Evolutionary conservation across 805 yeast species (phyloP).

Genomic region (Ogataea kodamae): DNA sequence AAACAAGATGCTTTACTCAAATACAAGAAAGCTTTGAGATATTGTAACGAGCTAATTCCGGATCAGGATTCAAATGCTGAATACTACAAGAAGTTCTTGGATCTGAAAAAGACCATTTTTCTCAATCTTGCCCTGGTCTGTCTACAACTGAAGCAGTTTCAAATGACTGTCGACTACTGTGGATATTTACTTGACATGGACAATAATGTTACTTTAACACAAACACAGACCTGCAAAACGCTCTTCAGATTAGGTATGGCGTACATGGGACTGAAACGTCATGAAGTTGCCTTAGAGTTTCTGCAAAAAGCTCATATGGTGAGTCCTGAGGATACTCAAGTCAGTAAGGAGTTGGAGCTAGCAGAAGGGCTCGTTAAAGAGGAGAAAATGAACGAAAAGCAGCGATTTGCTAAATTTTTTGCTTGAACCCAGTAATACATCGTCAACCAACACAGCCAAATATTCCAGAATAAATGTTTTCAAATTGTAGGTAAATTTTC

Average conservation of each 20-base stretch:
- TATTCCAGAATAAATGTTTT: slow-evolving; percentile 9
- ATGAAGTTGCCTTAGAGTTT: slow-evolving; percentile 46
- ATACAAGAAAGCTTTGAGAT: slow-evolving; percentile 62
- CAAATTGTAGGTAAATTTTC: slow-evolving; percentile 5
- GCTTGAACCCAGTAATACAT: slow-evolving; percentile 14
- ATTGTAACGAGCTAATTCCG: slow-evolving; percentile 69
- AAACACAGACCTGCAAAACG: slow-evolving; percentile 26
- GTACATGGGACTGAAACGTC: slow-evolving; percentile 40
- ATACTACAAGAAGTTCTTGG: slow-evolving; percentile 45
- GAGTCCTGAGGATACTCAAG: slow-evolving; percentile 48
- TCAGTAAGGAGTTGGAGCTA: slow-evolving; percentile 41
- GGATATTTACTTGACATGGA: slow-evolving; percentile 54
- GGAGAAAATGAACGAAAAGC: slow-evolving; percentile 47
- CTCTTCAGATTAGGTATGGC: slow-evolving; percentile 31
- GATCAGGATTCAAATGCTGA: slow-evolving; percentile 61
- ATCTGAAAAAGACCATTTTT: slow-evolving; percentile 47
- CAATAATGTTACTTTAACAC: slow-evolving; percentile 20
- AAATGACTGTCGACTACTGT: slow-evolving; percentile 51
- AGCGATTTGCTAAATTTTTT: slow-evolving; percentile 63
- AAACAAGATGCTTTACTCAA: slow-evolving; percentile 54
- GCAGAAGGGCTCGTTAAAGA: slow-evolving; percentile 40
- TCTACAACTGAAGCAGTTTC: slow-evolving; percentile 46
- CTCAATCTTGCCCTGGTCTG: slow-evolving; percentile 57
- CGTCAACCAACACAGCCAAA: slow-evolving; percentile 2
- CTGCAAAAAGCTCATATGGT: slow-evolving; percentile 40